Base-by-base conservation (phyloP, 441 rosid species). In the Jatropha podagrica region DNA sequence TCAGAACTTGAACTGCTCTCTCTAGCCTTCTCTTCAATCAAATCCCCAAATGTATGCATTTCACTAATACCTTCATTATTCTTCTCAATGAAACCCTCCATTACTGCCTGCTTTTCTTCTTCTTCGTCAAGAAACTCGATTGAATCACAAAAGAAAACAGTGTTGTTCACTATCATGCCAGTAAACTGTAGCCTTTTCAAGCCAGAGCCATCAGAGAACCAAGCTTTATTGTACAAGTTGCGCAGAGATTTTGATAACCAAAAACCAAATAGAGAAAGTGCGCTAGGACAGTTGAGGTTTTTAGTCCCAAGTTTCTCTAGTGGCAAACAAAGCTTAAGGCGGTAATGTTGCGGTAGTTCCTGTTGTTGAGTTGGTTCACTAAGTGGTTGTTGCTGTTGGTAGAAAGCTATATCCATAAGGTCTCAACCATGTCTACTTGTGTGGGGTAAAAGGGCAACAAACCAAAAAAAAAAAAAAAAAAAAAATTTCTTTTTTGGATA, bases 1-100 rank as follows among this genome's bases (percentile, higher is more conserved):
- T 90, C 95, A 17, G 94, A 95, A 79, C 97, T 90, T 74, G 90
- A 89, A 77, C 95, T 86, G 72, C 95, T 90, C 71, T 84, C 92
- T 76, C 91, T 80, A 26, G 74, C 85, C 70, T 86, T 79, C 69
- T 78, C 88, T 77, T 86, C 90, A 78, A 85, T 72, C 71, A 87
- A 80, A 41, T 81, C 83, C 58, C 79, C 89, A 82, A 86, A 84
- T 13, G 85, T 78, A 82, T 79, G 82, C 59, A 75, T 44, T 72
- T 71, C 75, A 65, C 76, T 80, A 76, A 76, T 74, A 66, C 69
- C 73, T 44, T 72, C 85, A 74, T 14, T 76, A 26, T 14, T 13
- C 74, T 81, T 82, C 79, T 82, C 85, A 18, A 69, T 68, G 75
- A 74, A 82, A 56, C 77, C 78, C 89, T 84, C 93, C 93, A 90